phyloP scores from a whole-genome alignment of 257 asterid species.

The Gynochthodes officinalis region DNA sequence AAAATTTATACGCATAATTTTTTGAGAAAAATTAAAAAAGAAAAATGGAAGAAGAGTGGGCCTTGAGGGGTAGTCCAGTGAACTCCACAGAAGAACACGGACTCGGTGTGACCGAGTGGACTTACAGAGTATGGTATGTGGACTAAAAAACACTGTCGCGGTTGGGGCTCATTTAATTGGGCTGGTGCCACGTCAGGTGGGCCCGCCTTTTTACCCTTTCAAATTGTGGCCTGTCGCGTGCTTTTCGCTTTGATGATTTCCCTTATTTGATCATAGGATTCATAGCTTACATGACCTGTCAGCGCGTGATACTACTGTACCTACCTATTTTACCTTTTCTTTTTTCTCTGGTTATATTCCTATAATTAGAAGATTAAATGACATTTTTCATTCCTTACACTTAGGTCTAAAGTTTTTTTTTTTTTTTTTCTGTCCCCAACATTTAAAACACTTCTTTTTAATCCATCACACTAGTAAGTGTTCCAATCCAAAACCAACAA shows the following conservation, averaged over 20 bases:
- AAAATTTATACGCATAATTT: no score
- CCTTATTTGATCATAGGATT: no score
- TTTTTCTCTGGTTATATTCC: background rate
- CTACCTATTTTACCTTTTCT: background rate
- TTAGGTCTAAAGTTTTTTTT: no score
- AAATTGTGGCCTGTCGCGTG: constrained; percentile 17
- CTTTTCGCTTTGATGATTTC: constrained; percentile 13
- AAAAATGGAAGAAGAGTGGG: no score
- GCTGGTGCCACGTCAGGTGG: constrained; percentile 16
- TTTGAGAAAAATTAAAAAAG: no score
- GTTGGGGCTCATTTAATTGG: constrained; percentile 13
- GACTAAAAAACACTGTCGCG: background rate
- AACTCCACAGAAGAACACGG: background rate
- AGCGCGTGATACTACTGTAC: constrained; percentile 3
- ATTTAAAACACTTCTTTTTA: no score
- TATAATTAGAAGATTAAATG: no score
- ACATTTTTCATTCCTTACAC: no score
- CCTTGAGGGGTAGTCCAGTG: background rate
- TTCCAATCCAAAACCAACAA: no score
- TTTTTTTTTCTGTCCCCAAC: no score
- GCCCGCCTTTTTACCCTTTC: background rate
- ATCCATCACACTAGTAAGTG: no score
- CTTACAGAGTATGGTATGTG: background rate
- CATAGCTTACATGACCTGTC: background rate
- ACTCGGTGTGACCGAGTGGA: background rate